Evolutionary conservation across 1,284 basidiomycete species (phyloP).

Genomic region (Rhodotorula sp.): DNA sequence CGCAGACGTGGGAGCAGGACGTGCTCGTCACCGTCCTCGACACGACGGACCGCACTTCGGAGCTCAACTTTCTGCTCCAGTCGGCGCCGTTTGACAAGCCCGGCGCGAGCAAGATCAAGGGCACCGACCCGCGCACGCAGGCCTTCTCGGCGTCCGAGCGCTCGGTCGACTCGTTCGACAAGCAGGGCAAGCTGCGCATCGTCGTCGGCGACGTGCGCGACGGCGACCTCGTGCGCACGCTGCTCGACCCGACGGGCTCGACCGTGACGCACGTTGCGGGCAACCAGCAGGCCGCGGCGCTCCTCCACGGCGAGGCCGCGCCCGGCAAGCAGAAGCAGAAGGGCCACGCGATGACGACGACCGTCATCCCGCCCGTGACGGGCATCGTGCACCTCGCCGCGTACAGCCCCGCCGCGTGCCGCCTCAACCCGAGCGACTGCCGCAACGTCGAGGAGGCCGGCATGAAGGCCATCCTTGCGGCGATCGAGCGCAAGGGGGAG

Average conservation of each 20-base stretch:
- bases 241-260: constrained; percentile 23
- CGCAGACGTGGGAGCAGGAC: constrained; percentile 30
- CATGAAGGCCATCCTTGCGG: constrained; percentile 29
- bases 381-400: constrained; percentile 44
- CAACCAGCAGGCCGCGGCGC: constrained; percentile 16
- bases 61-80: constrained; percentile 45
- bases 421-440: constrained; percentile 41
- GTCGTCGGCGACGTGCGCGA: constrained; percentile 42
- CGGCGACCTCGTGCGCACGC: constrained; percentile 20
- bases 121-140: constrained; percentile 44
- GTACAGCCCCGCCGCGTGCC: constrained; percentile 37
- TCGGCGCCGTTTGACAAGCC: constrained; percentile 41
- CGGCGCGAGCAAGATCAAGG: constrained; percentile 34
- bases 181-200: constrained; percentile 39
- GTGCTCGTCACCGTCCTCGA: constrained; percentile 41
- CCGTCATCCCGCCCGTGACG: constrained; percentile 41
- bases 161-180: constrained; percentile 38
- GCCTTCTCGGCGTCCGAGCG: constrained; percentile 42
- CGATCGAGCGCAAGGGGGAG: constrained; percentile 21
- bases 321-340: constrained; percentile 31
- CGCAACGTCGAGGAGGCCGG: constrained; percentile 39
- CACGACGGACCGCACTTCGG: constrained; percentile 33
- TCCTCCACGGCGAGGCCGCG: constrained; percentile 21
- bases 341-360: constrained; percentile 30
- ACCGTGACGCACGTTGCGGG: constrained; percentile 23